Conservation (phyloP, 352 stramenopile species). For the Pythium oligandrum region DNA sequence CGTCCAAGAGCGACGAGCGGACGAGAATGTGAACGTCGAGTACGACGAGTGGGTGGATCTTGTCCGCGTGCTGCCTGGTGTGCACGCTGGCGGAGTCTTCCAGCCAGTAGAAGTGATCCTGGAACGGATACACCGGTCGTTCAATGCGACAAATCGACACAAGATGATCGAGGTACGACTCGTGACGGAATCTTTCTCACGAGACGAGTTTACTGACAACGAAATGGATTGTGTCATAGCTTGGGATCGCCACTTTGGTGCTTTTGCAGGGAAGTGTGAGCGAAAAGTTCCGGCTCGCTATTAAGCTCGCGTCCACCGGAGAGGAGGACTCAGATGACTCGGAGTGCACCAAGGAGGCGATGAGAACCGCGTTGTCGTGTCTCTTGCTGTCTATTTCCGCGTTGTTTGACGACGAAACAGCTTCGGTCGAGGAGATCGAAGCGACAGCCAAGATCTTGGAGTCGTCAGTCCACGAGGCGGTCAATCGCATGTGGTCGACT, state of each 20-base stretch:
- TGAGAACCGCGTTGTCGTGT: slow-evolving; percentile 29
- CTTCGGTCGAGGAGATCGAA: slow-evolving; percentile 44
- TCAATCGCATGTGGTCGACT: slow-evolving; percentile 34
- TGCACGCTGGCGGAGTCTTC: slow-evolving; percentile 55
- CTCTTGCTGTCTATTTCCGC: slow-evolving; percentile 53
- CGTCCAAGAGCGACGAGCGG: slow-evolving; percentile 17
- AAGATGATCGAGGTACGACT: slow-evolving; percentile 51
- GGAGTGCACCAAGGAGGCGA: slow-evolving; percentile 1
- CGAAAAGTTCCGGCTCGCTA: slow-evolving; percentile 51
- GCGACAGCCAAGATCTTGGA: slow-evolving; percentile 51
- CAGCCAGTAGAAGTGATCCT: slow-evolving; percentile 60
- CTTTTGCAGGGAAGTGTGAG: slow-evolving; percentile 44
- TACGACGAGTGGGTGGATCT: slow-evolving; percentile 60
- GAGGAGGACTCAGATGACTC: slow-evolving; percentile 3
- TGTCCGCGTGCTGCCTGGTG: slow-evolving; percentile 43
- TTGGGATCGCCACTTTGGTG: slow-evolving; percentile 50
- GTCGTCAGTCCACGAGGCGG: slow-evolving; percentile 49
- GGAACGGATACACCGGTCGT: slow-evolving; percentile 59
- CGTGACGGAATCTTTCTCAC: too few species aligned
- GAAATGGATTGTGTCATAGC: slow-evolving; percentile 11
- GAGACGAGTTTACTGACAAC: not conserved
- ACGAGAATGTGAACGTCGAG: slow-evolving; percentile 25
- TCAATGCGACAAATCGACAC: slow-evolving; percentile 45
- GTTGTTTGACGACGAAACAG: slow-evolving; percentile 58
- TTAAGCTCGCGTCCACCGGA: slow-evolving; percentile 27